Evolutionary conservation across 2,329 filamentous ascomycete species (phyloP).

Genomic region (Venturiaceae sp.): DNA sequence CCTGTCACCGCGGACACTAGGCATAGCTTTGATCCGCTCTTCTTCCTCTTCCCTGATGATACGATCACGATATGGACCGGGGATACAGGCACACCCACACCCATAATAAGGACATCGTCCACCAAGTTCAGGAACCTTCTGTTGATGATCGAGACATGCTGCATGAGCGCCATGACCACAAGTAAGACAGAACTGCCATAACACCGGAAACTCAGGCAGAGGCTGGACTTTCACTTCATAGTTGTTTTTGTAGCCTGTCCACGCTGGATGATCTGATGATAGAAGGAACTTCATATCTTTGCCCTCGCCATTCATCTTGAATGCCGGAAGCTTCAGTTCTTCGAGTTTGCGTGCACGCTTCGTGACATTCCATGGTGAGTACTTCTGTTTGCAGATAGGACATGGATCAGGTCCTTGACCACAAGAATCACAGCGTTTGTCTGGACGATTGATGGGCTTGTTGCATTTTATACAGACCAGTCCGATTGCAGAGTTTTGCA

Average conservation of each 20-base stretch:
- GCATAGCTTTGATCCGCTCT: conserved; percentile 23
- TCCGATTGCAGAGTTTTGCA: conserved; percentile 40
- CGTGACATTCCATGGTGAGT: conserved; percentile 28
- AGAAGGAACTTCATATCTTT: neutral
- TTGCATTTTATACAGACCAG: conserved; percentile 48
- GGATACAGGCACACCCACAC: conserved; percentile 50
- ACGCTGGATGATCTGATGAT: neutral
- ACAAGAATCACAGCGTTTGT: conserved; percentile 44
- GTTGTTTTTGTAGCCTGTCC: neutral
- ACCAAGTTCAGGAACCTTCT: conserved; percentile 36
- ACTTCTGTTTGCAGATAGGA: conserved; percentile 34
- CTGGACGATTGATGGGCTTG: conserved; percentile 43
- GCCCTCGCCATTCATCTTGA: neutral
- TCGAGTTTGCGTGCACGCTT: conserved; percentile 19
- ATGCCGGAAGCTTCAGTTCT: neutral
- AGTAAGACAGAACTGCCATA: conserved; percentile 49
- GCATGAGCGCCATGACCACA: conserved; percentile 53
- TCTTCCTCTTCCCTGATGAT: conserved; percentile 20
- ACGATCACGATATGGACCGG: conserved; percentile 30
- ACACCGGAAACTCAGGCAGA: conserved; percentile 18
- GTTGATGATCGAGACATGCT: conserved; percentile 48
- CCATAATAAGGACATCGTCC: conserved; percentile 49
- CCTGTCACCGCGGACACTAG: conserved; percentile 29
- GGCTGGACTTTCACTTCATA: conserved; percentile 11
- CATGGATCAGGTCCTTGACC: conserved; percentile 30